Percentiles rank a stretch among this genome's conserved stretches.
Conservation (phyloP, 2,329 filamentous ascomycete genomes). For the Xylaria sp. region DNA sequence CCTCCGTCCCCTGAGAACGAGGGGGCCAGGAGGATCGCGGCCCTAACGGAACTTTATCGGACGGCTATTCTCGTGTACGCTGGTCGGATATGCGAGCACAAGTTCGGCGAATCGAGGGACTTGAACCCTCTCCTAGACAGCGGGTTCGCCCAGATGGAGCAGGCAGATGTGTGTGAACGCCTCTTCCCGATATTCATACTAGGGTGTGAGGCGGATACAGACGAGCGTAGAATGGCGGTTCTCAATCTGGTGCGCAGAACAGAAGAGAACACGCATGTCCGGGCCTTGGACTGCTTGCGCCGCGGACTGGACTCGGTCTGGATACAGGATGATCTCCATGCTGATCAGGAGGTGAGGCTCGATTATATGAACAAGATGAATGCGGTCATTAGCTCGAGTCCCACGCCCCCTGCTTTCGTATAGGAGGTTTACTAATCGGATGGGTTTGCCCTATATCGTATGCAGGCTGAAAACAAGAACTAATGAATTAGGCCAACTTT, state of each 20-base stretch:
- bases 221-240: conserved; percentile 47
- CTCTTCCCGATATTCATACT: conserved; percentile 53
- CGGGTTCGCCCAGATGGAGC: conserved; percentile 29
- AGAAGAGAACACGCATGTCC: conserved; percentile 7
- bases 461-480: too few species aligned
- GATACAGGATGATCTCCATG: conserved; percentile 37
- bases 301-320: conserved; percentile 28
- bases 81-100: conserved; percentile 22
- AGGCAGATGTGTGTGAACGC: conserved; percentile 43
- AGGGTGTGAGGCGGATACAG: conserved; percentile 50
- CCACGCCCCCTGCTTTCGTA: conserved; percentile 31
- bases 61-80: conserved; percentile 30
- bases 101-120: conserved; percentile 26
- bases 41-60: conserved; percentile 32
- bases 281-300: conserved; percentile 25
- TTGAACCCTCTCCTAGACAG: conserved; percentile 12
- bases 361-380: conserved; percentile 34
- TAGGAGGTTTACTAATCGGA: neutral
- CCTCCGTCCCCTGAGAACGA: neutral
- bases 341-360: conserved; percentile 29
- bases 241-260: conserved; percentile 48
- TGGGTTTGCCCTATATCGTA: too few species aligned
- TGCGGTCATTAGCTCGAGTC: conserved; percentile 30
- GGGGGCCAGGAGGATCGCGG: neutral
- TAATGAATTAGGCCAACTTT: neutral